Percentiles rank a stretch among this genome's conserved stretches.
phyloP scores from a whole-genome alignment of 2,329 filamentous ascomycete species.

The Fusarium palustre region DNA sequence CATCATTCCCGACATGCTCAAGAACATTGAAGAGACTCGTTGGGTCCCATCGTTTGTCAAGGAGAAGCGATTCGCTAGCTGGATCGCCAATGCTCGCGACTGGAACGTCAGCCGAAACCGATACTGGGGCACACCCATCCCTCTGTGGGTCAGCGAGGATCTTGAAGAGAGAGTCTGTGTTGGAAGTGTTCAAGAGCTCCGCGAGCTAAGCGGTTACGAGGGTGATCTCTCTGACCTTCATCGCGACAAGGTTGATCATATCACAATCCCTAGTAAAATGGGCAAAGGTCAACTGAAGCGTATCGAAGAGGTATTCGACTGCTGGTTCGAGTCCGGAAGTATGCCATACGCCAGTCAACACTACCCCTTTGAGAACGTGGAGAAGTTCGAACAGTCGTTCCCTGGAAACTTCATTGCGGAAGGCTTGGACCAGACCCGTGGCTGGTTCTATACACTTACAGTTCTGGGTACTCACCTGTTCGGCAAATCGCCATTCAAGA shows the following conservation, averaged over 20 bases:
- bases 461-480: slow-evolving; percentile 91
- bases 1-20: slow-evolving; percentile 87
- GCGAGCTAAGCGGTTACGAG: slow-evolving; percentile 84
- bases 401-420: slow-evolving; percentile 96
- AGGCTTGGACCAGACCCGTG: slow-evolving; percentile 91
- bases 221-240: slow-evolving; percentile 89
- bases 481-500: slow-evolving; percentile 87
- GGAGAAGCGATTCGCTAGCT: slow-evolving; percentile 89
- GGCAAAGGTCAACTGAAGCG: slow-evolving; percentile 86
- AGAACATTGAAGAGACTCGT: slow-evolving; percentile 87
- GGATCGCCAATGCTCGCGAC: slow-evolving; percentile 90
- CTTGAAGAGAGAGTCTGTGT: slow-evolving; percentile 87
- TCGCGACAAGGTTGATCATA: slow-evolving; percentile 91
- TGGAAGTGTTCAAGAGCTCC: slow-evolving; percentile 86
- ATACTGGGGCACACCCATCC: slow-evolving; percentile 95
- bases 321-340: slow-evolving; percentile 95
- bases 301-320: slow-evolving; percentile 92
- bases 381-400: slow-evolving; percentile 82
- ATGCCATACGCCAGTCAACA: slow-evolving; percentile 95
- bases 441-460: slow-evolving; percentile 95
- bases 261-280: slow-evolving; percentile 91
- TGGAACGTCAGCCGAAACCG: slow-evolving; percentile 96
- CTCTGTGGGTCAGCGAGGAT: slow-evolving; percentile 92
- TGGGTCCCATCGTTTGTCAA: slow-evolving; percentile 95
- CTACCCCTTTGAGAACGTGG: slow-evolving; percentile 91